Evolutionary conservation across 2,329 filamentous ascomycete genomes (phyloP), one percentile per base, ranked within the genome.

Genomic region (Bipolaris cookei): DNA sequence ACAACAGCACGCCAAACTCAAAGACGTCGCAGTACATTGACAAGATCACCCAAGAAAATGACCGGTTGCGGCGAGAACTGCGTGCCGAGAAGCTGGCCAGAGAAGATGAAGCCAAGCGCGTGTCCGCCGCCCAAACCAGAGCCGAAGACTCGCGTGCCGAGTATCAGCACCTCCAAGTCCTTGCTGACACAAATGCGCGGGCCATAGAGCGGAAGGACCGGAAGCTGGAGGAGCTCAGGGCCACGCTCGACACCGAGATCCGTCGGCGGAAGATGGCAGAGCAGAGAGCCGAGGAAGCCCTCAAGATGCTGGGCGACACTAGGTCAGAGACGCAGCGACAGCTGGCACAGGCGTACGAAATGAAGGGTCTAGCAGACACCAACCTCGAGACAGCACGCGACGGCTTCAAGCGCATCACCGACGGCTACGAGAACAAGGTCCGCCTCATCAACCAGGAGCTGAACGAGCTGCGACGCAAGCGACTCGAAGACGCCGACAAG

Each of bases 31-130:
- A 76, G 34, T 75, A 75, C 61, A 94, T 95, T 75, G 91, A 95
- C 77, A 86, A 87, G 70, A 83, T 95, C 51, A 90, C 92, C 71
- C 88, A 88, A 51, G 90, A 94, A 71, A 92, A 92, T 65, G 90
- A 94, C 69, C 84, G 87, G 38, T 80, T 94, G 43, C 90, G 90
- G 67, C 84, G 90, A 50, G 90, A 94, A 62, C 69, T 81, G 41
- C 76, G 75, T 30, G 74, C 77, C 2, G 77, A 80, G 58, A 71
- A 75, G 49, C 67, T 78, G 16, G 76, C 76, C 43, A 83, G 88
- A 42, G 89, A 92, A 56, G 90, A 92, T 68, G 83, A 88, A n/a
- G 86, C 86, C 65, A 86, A 90, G 71, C 83, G 85, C 4, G 84
- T 88, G 10, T 86, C 85, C 59, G 81, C 90, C 62, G 79, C 89